phyloP scores from a whole-genome alignment of 2,329 filamentous ascomycete genomes.

The Nemania serpens region DNA sequence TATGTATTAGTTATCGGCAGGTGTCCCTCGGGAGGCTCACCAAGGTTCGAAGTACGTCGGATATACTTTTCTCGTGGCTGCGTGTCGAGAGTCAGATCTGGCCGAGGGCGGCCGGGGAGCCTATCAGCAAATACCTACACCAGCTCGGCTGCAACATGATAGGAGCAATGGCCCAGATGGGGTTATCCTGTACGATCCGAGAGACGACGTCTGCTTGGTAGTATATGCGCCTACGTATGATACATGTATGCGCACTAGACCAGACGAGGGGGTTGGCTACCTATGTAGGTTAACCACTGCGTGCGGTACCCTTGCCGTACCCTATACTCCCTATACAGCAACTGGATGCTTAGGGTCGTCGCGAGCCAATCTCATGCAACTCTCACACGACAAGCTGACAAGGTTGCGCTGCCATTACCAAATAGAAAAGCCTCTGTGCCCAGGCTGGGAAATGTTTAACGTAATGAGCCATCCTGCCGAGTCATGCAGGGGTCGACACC shows the following conservation, averaged over 20 bases:
- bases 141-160: no score
- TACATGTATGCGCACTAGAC: no score
- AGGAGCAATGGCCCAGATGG: slow-evolving; percentile 13
- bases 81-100: slow-evolving; percentile 30
- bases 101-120: slow-evolving; percentile 15
- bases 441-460: slow-evolving; percentile 50
- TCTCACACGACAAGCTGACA: slow-evolving; percentile 27
- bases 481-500: slow-evolving; percentile 31
- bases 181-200: neutral
- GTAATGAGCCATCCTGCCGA: slow-evolving; percentile 49
- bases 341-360: neutral
- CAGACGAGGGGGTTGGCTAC: no score
- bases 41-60: slow-evolving; percentile 31
- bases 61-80: slow-evolving; percentile 24
- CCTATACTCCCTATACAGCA: neutral
- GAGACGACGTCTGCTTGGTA: neutral
- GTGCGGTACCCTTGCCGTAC: slow-evolving; percentile 12
- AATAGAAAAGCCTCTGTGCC: slow-evolving; percentile 49
- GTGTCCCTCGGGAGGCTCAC: slow-evolving; percentile 28
- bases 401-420: slow-evolving; percentile 49
- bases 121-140: no score
- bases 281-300: no score
- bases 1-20: no score
- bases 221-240: no score
- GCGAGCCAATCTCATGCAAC: slow-evolving; percentile 29